These are phyloP conservation scores for Solanum medicagineum DNA, from an alignment of 257 asterid species.

Conservation along the genomic window DNA sequence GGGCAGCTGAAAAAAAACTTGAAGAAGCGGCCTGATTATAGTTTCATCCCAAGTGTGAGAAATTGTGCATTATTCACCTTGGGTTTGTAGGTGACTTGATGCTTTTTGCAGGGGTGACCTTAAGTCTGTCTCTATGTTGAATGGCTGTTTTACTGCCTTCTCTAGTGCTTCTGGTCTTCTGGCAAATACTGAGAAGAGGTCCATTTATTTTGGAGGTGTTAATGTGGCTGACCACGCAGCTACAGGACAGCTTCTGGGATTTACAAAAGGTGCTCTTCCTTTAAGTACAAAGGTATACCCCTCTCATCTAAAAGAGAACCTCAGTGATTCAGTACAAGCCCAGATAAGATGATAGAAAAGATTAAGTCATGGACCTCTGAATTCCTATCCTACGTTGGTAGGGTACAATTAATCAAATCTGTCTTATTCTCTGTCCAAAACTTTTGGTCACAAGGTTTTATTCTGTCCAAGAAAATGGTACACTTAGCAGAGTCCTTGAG, in stretches of 20 bases:
- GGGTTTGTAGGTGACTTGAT: neutral
- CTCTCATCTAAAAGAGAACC: neutral
- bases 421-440: neutral
- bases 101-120: neutral
- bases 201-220: neutral
- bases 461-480: neutral
- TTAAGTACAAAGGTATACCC: neutral
- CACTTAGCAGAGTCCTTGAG: neutral
- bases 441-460: neutral
- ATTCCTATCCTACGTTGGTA: neutral
- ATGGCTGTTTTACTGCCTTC: neutral
- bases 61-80: neutral
- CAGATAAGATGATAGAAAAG: neutral
- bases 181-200: neutral
- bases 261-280: neutral
- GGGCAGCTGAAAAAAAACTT: neutral
- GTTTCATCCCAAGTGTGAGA: neutral
- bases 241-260: neutral
- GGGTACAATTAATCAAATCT: neutral
- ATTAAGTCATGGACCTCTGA: neutral
- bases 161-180: neutral
- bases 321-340: neutral
- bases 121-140: neutral
- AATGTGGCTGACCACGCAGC: neutral
- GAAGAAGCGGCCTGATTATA: neutral